These are phyloP conservation scores for Malbranchea cinnamomea DNA, from an alignment of 2,329 filamentous ascomycete species.

Conservation along the genomic window DNA sequence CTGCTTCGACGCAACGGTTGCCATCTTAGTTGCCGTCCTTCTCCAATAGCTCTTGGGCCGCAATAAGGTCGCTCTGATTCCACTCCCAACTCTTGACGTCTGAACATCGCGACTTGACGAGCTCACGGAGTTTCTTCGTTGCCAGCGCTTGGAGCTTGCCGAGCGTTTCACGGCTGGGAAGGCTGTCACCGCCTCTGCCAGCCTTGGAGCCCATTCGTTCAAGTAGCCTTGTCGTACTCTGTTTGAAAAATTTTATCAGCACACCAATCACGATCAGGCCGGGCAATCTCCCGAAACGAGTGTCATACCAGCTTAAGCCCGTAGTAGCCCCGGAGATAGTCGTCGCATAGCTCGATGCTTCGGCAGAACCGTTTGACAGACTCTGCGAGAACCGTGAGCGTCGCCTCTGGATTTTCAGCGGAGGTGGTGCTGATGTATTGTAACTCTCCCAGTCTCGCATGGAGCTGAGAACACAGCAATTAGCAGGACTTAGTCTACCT, in stretches of 20 bases:
- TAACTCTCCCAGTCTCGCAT: conserved; percentile 74
- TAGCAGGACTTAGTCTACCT: neutral
- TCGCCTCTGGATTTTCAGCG: conserved; percentile 21
- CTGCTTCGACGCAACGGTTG: too few relatives aligned
- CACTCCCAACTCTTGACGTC: conserved; percentile 18
- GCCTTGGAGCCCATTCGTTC: conserved; percentile 5
- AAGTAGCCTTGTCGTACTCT: conserved; percentile 9
- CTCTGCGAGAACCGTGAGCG: conserved; percentile 45
- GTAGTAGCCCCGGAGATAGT: conserved; percentile 85
- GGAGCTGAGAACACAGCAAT: conserved; percentile 41
- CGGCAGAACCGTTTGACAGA: conserved; percentile 75
- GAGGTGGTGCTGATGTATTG: conserved; percentile 48
- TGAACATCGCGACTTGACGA: conserved; percentile 21
- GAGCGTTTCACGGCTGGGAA: conserved; percentile 14
- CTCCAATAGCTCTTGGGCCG: conserved; percentile 27
- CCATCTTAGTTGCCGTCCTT: conserved; percentile 10
- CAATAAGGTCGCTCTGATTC: conserved; percentile 25
- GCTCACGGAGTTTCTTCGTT: conserved; percentile 20
- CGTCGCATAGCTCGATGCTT: conserved; percentile 84
- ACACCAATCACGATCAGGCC: neutral
- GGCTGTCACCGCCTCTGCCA: conserved; percentile 6
- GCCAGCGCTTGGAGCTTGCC: conserved; percentile 23
- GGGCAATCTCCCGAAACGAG: neutral
- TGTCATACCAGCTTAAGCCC: conserved; percentile 64
- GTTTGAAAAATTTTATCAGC: conserved; percentile 7